Evolutionary conservation across 106 monocot genomes (phyloP).

Genomic region (Acorus gramineus): DNA sequence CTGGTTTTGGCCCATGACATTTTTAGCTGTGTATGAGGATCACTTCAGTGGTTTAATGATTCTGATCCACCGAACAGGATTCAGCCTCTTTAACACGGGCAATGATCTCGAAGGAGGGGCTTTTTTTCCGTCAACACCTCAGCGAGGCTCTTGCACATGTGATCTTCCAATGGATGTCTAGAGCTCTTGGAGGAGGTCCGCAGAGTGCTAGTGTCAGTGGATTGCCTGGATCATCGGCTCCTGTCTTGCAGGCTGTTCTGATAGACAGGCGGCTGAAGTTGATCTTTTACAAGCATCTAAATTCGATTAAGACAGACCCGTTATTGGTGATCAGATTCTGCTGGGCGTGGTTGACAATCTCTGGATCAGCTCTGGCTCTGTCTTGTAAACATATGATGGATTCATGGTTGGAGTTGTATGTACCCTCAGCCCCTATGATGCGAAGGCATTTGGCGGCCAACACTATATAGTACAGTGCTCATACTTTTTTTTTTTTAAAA

Average conservation of each 20-base stretch:
- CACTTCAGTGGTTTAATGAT: background rate
- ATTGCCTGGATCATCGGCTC: constrained; percentile 8
- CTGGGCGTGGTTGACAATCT: constrained; percentile 39
- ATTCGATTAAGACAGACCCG: constrained; percentile 30
- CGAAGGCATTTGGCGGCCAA: too few relatives aligned
- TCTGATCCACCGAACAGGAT: constrained; percentile 33
- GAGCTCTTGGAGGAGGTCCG: constrained; percentile 1
- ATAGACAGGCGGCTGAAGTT: constrained; percentile 54
- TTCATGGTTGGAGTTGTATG: constrained; percentile 21
- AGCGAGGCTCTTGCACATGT: constrained; percentile 38
- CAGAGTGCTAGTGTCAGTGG: background rate
- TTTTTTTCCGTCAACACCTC: constrained; percentile 27
- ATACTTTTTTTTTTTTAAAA: too few relatives aligned
- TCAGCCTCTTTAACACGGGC: constrained; percentile 31
- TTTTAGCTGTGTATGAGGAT: background rate
- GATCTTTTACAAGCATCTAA: constrained; percentile 46
- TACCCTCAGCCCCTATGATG: background rate
- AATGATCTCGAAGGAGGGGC: constrained; percentile 53
- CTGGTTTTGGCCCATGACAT: background rate
- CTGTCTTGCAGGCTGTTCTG: constrained; percentile 11
- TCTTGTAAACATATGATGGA: constrained; percentile 25
- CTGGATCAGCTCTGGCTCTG: constrained; percentile 24
- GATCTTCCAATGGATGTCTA: constrained; percentile 35
- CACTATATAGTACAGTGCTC: too few relatives aligned
- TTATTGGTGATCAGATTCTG: constrained; percentile 39